These are phyloP conservation scores for Phytophthora tentaculata DNA, from an alignment of 352 stramenopile species.

Conservation along the genomic window DNA sequence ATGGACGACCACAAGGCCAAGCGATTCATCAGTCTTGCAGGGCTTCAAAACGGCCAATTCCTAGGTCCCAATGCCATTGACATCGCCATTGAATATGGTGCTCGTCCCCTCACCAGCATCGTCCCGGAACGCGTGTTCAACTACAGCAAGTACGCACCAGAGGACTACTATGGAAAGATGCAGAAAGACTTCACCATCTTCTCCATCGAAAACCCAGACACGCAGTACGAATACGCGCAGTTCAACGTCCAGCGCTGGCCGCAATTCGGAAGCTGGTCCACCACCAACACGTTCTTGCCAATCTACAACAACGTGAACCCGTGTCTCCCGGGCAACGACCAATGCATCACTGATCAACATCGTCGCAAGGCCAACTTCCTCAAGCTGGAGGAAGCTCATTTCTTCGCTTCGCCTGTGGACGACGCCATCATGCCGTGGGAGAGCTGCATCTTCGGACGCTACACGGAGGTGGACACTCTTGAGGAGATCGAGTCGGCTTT, in stretches of 20 bases:
- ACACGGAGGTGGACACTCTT: slow-evolving; percentile 16
- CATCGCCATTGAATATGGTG: not conserved
- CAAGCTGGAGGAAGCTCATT: slow-evolving; percentile 11
- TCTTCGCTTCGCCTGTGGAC: slow-evolving; percentile 13
- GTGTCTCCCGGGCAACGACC: not conserved
- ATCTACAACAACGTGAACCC: slow-evolving; percentile 8
- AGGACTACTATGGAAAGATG: slow-evolving; percentile 11
- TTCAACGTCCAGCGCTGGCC: slow-evolving; percentile 12
- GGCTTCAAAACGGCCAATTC: slow-evolving; percentile 10
- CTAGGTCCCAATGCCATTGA: slow-evolving; percentile 4
- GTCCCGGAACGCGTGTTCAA: slow-evolving; percentile 14
- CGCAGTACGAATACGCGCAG: slow-evolving; percentile 3
- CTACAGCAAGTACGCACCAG: slow-evolving; percentile 7
- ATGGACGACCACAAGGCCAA: slow-evolving; percentile 17
- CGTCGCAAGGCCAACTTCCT: slow-evolving; percentile 15
- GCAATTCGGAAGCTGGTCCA: slow-evolving; percentile 5
- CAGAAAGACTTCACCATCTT: slow-evolving; percentile 10
- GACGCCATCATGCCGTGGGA: slow-evolving; percentile 10
- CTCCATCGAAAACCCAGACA: slow-evolving; percentile 6
- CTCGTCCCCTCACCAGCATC: slow-evolving; percentile 1
- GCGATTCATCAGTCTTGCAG: slow-evolving; percentile 4
- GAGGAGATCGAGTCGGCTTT: slow-evolving; percentile 22
- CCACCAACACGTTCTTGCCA: slow-evolving; percentile 2
- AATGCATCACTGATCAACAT: slow-evolving; percentile 3
- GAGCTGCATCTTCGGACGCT: slow-evolving; percentile 8